These are phyloP conservation scores for Aspergillus sclerotialis DNA, from an alignment of 2,329 filamentous ascomycete genomes.

Conservation along the genomic window DNA sequence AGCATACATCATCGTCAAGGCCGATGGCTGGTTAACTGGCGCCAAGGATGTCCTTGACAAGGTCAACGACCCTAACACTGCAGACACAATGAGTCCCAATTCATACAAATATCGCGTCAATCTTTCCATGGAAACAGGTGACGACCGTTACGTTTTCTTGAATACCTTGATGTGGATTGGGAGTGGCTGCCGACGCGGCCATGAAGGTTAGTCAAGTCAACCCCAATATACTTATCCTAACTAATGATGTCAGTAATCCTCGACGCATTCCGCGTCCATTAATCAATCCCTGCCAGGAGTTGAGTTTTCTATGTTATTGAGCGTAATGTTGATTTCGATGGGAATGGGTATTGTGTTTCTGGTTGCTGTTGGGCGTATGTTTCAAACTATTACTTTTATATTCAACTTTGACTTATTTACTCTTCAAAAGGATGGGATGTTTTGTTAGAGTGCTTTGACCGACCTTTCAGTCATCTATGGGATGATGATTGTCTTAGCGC, in stretches of 20 bases:
- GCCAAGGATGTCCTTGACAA: slow-evolving; percentile 44
- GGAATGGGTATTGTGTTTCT: no score
- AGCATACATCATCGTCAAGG: slow-evolving; percentile 42
- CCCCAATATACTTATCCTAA: no score
- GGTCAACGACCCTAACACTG: slow-evolving; percentile 36
- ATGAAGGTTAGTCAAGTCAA: slow-evolving; percentile 37
- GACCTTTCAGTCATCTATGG: no score
- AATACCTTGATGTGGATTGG: slow-evolving; percentile 46
- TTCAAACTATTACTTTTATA: no score
- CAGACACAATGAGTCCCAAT: slow-evolving; percentile 41
- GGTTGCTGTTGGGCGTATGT: no score
- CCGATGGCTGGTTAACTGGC: slow-evolving; percentile 43
- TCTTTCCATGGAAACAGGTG: slow-evolving; percentile 43
- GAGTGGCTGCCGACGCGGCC: slow-evolving; percentile 40
- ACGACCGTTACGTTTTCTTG: slow-evolving; percentile 43
- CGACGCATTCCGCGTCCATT: neutral
- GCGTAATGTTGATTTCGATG: no score
- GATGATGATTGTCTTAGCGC: no score
- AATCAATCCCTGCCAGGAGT: no score
- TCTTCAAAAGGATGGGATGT: no score
- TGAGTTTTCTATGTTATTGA: no score
- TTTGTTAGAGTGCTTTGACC: no score
- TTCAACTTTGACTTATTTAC: no score
- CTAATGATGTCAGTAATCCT: neutral
- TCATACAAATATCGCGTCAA: slow-evolving; percentile 45